Conservation (phyloP, 2,329 filamentous ascomycete genomes). For the Metarhizium anisopliae region DNA sequence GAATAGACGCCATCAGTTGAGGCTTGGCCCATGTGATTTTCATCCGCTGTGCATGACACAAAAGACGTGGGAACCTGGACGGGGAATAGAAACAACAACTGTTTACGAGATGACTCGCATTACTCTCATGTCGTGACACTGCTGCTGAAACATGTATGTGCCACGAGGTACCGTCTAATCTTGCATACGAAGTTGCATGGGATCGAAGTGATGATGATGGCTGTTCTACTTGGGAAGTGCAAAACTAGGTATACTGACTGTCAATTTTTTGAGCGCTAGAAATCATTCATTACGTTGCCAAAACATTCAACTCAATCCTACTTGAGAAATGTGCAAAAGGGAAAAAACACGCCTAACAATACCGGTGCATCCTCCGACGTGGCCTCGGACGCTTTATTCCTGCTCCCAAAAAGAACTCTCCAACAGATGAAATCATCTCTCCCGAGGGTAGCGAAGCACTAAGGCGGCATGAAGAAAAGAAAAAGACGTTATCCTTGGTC, state of each 20-base stretch:
- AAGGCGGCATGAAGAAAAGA: not conserved
- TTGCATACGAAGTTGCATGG: not conserved
- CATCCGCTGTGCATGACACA: not conserved
- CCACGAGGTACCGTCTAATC: not conserved
- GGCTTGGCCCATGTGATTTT: not conserved
- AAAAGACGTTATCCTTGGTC: not conserved
- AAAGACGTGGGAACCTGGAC: not conserved
- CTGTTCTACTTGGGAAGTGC: not conserved
- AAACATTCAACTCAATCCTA: not conserved
- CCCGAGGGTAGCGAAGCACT: not conserved
- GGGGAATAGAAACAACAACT: not conserved
- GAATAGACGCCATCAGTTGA: not conserved
- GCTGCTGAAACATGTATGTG: slow-evolving; percentile 1
- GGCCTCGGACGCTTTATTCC: not conserved
- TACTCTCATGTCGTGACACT: slow-evolving; percentile 2
- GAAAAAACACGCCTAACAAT: not conserved
- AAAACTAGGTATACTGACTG: not conserved
- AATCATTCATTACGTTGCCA: not conserved
- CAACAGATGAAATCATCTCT: not conserved
- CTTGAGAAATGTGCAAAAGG: not conserved
- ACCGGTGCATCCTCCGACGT: not conserved
- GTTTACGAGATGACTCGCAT: slow-evolving; percentile 6
- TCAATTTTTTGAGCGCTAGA: not conserved
- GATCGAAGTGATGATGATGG: slow-evolving; percentile 20
- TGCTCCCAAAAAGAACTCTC: not conserved